Evolutionary conservation across 805 yeast species (phyloP), one percentile per base, ranked within the genome.

Genomic region (Millerozyma miso): DNA sequence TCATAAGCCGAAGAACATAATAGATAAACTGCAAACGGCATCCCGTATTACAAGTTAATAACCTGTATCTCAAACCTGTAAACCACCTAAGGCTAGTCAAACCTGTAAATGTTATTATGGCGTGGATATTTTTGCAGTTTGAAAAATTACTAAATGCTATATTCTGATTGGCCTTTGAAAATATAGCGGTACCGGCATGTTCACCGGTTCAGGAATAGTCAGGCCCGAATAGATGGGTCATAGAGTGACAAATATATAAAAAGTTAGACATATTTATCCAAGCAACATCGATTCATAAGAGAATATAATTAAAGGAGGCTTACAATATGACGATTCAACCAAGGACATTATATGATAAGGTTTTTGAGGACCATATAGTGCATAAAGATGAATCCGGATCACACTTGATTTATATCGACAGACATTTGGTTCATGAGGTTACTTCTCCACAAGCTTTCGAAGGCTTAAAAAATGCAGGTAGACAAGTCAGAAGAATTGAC

Each of bases 361-460:
- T 93, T 58, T 93, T 89, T 62, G 86, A 83, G 50, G 97, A 86
- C 76, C 98, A 93, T 62, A 71, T 91, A 45, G 99, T 93, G 52
- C 90, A 89, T 69, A 74, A 80, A 59, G 96, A 88, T 54, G 91
- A 87, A 41, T 79, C 88, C 31, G 95, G 95, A 19, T 89, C 97
- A 16, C 84, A 78, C 60, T 74, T 93, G 49, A 68, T 93, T 47
- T 93, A 88, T 67, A 91, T 93, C 46, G 99, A 93, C 69, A 87
- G 99, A 69, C 99, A 93, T 67, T 75, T 93, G 53, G 96, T 93
- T 39, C 99, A 93, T 66, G 99, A 93, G 71, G 99, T 93, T 41
- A 93, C 99, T 1, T 91, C 98, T 20, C 99, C 99, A 31, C 99
- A 93, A 69, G 99, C 99, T 8, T 93, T 93, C 60, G 99, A 93